These are phyloP conservation scores for Lotus japonicus DNA, from an alignment of 306 rosid species.

Conservation along the genomic window DNA sequence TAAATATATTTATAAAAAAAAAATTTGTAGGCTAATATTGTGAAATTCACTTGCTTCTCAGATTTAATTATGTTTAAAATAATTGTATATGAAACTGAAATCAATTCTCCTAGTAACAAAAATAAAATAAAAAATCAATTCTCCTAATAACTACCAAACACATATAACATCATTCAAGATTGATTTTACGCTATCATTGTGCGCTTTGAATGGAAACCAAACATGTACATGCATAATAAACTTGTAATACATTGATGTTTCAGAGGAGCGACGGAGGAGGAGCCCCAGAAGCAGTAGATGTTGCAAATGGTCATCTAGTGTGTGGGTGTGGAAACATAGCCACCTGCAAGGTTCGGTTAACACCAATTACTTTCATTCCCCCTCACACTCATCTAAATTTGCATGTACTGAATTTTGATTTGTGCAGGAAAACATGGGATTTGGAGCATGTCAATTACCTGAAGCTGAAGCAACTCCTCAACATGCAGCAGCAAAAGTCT, in stretches of 20 bases:
- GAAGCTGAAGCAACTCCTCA: conserved; percentile 31
- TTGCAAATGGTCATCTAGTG: conserved; percentile 50
- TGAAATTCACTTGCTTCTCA: too few species aligned
- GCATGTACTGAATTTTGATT: not conserved
- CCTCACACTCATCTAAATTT: not conserved
- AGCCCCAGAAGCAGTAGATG: conserved; percentile 56
- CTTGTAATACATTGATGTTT: not conserved
- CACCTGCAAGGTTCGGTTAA: conserved; percentile 73
- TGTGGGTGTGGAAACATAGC: conserved; percentile 68
- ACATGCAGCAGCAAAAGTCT: not conserved
- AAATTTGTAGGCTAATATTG: too few species aligned
- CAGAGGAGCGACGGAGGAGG: conserved; percentile 87
- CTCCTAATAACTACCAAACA: too few species aligned
- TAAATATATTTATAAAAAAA: too few species aligned
- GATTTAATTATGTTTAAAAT: too few species aligned
- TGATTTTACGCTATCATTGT: too few species aligned
- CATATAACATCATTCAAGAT: too few species aligned
- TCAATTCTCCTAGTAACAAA: too few species aligned
- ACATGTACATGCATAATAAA: too few species aligned
- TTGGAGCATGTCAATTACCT: conserved; percentile 48
- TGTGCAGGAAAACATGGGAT: conserved; percentile 52
- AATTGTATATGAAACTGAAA: too few species aligned
- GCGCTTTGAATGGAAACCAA: too few species aligned
- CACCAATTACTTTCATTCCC: not conserved
- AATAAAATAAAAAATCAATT: too few species aligned